phyloP scores from a whole-genome alignment of 2,329 filamentous ascomycete genomes.

The Fusarium multiceps region DNA sequence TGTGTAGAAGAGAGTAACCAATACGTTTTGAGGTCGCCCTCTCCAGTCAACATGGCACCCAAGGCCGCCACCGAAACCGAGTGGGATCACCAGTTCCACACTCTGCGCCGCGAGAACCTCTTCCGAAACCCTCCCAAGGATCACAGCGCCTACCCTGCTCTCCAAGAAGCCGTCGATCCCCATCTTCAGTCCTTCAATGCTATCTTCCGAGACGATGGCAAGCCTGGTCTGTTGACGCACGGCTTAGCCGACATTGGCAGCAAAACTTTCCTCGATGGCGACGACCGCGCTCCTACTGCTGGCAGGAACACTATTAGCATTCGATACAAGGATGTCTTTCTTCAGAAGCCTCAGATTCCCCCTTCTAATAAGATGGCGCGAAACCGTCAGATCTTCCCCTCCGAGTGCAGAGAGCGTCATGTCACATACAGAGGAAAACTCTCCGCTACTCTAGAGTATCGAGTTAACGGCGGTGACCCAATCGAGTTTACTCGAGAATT shows the following conservation, averaged over 20 bases:
- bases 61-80: constrained; percentile 70
- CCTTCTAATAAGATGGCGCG: constrained; percentile 84
- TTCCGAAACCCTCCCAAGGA: constrained; percentile 91
- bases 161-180: constrained; percentile 86
- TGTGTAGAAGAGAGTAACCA: neutral
- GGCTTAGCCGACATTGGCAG: constrained; percentile 89
- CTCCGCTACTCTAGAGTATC: constrained; percentile 84
- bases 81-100: constrained; percentile 90
- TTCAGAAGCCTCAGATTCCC: constrained; percentile 85
- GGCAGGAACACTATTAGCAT: constrained; percentile 81
- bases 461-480: constrained; percentile 87
- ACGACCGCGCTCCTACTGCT: constrained; percentile 68
- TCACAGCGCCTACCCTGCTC: constrained; percentile 85
- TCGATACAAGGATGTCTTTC: constrained; percentile 81
- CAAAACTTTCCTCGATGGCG: constrained; percentile 87
- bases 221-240: constrained; percentile 70
- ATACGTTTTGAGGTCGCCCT: constrained; percentile 15
- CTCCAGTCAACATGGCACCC: constrained; percentile 61
- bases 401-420: constrained; percentile 95
- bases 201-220: constrained; percentile 79
- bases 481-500: constrained; percentile 85
- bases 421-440: constrained; percentile 90
- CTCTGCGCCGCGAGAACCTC: constrained; percentile 84
- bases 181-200: constrained; percentile 97
- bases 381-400: constrained; percentile 87